Evolutionary conservation across 2,329 filamentous ascomycete species (phyloP).

Genomic region (Penicillium nordicum): DNA sequence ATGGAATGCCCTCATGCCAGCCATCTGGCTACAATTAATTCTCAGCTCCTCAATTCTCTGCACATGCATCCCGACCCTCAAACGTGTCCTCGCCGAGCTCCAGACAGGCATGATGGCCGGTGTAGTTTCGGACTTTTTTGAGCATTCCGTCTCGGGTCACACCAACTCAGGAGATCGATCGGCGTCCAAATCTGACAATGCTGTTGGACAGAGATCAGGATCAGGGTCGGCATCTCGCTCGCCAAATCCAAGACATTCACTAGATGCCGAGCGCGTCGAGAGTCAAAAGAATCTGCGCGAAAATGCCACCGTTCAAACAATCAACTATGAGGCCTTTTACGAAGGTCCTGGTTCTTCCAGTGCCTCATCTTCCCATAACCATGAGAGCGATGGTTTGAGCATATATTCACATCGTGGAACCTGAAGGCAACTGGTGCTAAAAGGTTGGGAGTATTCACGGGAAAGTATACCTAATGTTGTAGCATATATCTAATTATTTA

Average conservation of each 20-base stretch:
- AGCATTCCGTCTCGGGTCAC: slow-evolving; percentile 6
- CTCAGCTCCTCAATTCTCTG: slow-evolving; percentile 9
- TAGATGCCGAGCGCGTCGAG: neutral
- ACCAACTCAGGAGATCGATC: neutral
- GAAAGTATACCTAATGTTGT: neutral
- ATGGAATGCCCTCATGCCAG: slow-evolving; percentile 10
- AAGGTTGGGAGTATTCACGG: neutral
- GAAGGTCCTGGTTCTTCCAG: neutral
- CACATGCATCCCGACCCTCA: slow-evolving; percentile 12
- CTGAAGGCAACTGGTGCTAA: neutral
- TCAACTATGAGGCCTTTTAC: slow-evolving; percentile 5
- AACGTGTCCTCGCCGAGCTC: slow-evolving; percentile 9
- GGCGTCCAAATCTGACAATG: neutral
- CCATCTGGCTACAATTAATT: slow-evolving; percentile 11
- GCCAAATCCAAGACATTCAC: neutral
- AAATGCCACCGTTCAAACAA: neutral
- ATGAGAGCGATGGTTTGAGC: neutral
- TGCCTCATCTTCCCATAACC: neutral
- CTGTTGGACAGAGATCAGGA: neutral
- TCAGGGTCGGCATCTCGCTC: neutral
- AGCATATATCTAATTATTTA: neutral
- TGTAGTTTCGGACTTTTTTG: slow-evolving; percentile 7
- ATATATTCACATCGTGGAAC: neutral
- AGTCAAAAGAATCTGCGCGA: neutral
- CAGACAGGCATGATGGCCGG: slow-evolving; percentile 16